Conservation (phyloP, 352 stramenopile species). For the Thalassiosira exigua region DNA sequence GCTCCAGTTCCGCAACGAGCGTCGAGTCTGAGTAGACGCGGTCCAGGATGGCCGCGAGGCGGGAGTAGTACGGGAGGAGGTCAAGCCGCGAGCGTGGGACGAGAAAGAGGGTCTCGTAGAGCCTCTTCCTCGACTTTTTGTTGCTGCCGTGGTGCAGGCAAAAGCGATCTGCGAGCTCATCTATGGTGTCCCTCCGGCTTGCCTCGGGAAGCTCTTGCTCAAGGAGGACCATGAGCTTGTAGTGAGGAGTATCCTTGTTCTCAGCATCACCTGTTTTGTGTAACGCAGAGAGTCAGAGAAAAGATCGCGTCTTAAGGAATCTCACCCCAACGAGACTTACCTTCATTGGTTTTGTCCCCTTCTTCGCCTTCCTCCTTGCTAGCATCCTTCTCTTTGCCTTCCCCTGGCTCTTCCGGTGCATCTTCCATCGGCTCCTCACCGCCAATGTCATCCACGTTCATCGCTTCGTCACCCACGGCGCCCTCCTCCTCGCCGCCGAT, state of each 20-base stretch:
- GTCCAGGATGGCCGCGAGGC: slow-evolving; percentile 92
- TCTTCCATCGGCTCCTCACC: slow-evolving; percentile 55
- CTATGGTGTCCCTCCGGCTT: slow-evolving; percentile 92
- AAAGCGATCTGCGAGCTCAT: slow-evolving; percentile 96
- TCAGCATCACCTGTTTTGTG: slow-evolving; percentile 57
- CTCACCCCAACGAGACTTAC: slow-evolving; percentile 3
- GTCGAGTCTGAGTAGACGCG: slow-evolving; percentile 90
- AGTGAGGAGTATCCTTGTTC: slow-evolving; percentile 87
- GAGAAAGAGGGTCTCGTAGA: slow-evolving; percentile 93
- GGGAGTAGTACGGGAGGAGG: slow-evolving; percentile 94
- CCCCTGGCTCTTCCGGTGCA: slow-evolving; percentile 42
- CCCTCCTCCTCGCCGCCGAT: slow-evolving; percentile 61
- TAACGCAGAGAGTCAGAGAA: too few relatives aligned
- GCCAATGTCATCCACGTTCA: slow-evolving; percentile 46
- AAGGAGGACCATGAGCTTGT: slow-evolving; percentile 90
- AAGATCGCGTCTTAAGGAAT: too few relatives aligned
- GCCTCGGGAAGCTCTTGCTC: slow-evolving; percentile 94
- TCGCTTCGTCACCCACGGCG: slow-evolving; percentile 42
- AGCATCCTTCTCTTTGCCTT: slow-evolving; percentile 11
- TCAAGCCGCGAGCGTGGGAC: slow-evolving; percentile 93
- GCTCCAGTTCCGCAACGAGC: slow-evolving; percentile 91
- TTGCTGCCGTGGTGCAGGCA: slow-evolving; percentile 92
- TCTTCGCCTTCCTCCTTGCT: slow-evolving; percentile 23
- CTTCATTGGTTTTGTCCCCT: slow-evolving; percentile 9
- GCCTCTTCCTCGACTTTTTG: slow-evolving; percentile 90